phyloP scores from a whole-genome alignment of 495 filamentous ascomycete species.

The Lasiosphaeria miniovina region DNA sequence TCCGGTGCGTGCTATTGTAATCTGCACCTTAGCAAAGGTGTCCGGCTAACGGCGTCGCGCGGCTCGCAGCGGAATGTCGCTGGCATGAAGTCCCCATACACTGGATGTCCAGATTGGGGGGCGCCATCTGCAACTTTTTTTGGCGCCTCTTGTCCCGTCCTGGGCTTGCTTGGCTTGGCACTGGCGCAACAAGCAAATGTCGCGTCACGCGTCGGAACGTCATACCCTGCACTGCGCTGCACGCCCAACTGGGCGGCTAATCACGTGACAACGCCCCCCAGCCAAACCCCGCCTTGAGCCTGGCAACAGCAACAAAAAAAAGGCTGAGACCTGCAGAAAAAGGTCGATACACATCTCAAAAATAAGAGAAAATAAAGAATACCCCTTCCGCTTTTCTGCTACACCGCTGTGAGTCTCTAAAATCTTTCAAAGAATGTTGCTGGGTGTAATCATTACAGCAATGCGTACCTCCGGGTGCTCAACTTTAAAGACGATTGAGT shows the following conservation, averaged over 20 bases:
- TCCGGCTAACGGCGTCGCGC: background rate
- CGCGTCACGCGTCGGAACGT: constrained; percentile 29
- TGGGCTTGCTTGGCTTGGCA: constrained; percentile 1
- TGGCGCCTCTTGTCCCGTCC: constrained; percentile 2
- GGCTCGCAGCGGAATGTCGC: background rate
- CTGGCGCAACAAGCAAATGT: constrained; percentile 6
- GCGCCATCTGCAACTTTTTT: constrained; percentile 8
- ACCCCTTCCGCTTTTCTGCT: too few species aligned
- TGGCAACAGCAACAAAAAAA: too few species aligned
- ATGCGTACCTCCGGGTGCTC: too few species aligned
- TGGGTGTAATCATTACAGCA: too few species aligned
- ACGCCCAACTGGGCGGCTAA: background rate
- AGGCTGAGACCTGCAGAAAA: too few species aligned
- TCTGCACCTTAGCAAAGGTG: background rate
- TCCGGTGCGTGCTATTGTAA: too few species aligned
- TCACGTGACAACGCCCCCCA: background rate
- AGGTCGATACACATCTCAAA: too few species aligned
- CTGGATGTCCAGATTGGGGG: background rate
- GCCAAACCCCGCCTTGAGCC: too few species aligned
- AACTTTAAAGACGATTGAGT: too few species aligned
- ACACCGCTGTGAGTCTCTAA: too few species aligned
- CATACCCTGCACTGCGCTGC: constrained; percentile 10
- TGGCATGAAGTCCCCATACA: constrained; percentile 20
- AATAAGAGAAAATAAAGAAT: too few species aligned
- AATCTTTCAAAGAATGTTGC: too few species aligned